A percentile compares a stretch with the other conserved stretches of the same genome.
Conservation (phyloP, 495 filamentous ascomycete species). For the Hypoxylon fragiforme region DNA sequence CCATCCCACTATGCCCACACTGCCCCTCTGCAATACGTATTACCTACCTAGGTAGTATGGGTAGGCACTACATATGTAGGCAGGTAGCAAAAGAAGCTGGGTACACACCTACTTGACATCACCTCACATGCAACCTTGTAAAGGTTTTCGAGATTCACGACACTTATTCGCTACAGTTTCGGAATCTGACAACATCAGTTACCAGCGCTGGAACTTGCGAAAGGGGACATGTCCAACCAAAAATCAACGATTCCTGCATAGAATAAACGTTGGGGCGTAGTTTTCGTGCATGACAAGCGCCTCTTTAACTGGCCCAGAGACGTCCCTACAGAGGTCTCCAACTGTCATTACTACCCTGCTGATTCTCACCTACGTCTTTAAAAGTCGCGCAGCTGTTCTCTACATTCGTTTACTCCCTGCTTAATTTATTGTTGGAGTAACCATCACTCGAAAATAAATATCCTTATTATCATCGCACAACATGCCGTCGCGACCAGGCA, state of each 20-base stretch:
- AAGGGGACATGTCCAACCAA: slow-evolving; percentile 3
- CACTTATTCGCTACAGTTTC: slow-evolving; percentile 26
- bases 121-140: slow-evolving; percentile 17
- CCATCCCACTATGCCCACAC: slow-evolving; percentile 21
- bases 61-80: no score
- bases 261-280: slow-evolving; percentile 37
- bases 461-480: neutral
- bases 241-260: slow-evolving; percentile 16
- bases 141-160: slow-evolving; percentile 15
- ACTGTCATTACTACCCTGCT: slow-evolving; percentile 11
- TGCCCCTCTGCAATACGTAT: slow-evolving; percentile 29
- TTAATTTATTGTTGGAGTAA: slow-evolving; percentile 9
- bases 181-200: neutral
- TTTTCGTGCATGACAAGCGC: slow-evolving; percentile 19
- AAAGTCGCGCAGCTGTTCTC: slow-evolving; percentile 17
- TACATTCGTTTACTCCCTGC: slow-evolving; percentile 3
- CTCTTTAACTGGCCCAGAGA: slow-evolving; percentile 6
- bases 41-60: no score
- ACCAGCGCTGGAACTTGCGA: slow-evolving; percentile 17
- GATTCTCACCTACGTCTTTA: slow-evolving; percentile 12
- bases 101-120: slow-evolving; percentile 29
- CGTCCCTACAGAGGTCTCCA: slow-evolving; percentile 17
- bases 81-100: no score
- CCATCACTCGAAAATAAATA: slow-evolving; percentile 5
- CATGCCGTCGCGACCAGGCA: slow-evolving; percentile 35